These are phyloP conservation scores for Digitaria exilis DNA, from an alignment of 202 grass and related monocot species.

Conservation along the genomic window DNA sequence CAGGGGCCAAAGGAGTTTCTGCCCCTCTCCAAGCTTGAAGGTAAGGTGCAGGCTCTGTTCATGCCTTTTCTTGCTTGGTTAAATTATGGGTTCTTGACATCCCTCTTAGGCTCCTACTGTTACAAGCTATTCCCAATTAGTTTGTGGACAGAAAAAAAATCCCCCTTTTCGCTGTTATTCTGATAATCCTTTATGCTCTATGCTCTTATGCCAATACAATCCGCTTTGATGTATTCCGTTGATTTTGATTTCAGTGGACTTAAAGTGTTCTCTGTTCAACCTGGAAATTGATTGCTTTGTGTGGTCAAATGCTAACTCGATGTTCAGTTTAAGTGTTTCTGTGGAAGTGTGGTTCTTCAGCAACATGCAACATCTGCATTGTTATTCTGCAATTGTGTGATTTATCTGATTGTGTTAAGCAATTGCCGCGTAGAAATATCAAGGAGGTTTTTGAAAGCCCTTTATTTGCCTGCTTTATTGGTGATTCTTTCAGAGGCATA, in stretches of 20 bases:
- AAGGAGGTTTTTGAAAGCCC: background rate
- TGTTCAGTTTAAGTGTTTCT: background rate
- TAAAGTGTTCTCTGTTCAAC: background rate
- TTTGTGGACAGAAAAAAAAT: background rate
- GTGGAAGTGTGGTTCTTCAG: conserved; percentile 4
- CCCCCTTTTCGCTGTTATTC: background rate
- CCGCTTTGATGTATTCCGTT: background rate
- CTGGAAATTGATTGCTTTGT: background rate
- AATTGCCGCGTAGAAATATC: background rate
- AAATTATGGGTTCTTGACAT: background rate
- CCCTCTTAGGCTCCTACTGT: background rate
- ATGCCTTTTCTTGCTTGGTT: background rate
- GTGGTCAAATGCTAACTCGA: background rate
- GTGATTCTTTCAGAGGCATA: background rate
- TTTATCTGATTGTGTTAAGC: background rate
- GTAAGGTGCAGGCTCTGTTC: conserved; percentile 58
- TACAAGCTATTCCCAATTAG: background rate
- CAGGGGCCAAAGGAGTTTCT: conserved; percentile 53
- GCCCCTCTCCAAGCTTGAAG: conserved; percentile 74
- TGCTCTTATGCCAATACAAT: background rate
- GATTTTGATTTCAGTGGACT: background rate
- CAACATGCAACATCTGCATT: background rate
- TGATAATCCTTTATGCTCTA: background rate
- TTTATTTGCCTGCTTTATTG: background rate
- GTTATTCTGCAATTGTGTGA: background rate